A percentile compares a stretch with the other conserved stretches of the same genome.
Conservation (phyloP, 305 asterid species). For the Fraxinus latifolia region DNA sequence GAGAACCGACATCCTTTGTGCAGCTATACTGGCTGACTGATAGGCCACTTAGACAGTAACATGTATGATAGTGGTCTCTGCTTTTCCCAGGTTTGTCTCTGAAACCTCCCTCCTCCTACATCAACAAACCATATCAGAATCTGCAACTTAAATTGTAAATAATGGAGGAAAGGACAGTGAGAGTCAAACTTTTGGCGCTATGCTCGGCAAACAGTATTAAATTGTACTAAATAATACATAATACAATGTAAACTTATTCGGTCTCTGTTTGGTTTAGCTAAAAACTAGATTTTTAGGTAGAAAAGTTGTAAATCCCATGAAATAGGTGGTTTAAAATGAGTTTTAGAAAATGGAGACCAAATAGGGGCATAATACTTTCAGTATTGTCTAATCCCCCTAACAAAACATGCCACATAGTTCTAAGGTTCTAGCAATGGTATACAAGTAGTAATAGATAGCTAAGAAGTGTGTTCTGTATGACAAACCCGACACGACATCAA, state of each 20-base stretch:
- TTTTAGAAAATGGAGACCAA: not conserved
- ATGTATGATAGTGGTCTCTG: constrained; percentile 87
- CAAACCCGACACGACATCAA: not conserved
- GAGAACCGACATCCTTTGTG: constrained; percentile 38
- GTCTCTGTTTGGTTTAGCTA: not conserved
- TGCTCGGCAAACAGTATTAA: not conserved
- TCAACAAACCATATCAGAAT: constrained; percentile 20
- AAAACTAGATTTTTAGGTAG: not conserved
- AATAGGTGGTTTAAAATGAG: not conserved
- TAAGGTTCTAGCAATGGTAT: not conserved
- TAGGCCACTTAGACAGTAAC: constrained; percentile 88
- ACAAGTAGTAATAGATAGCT: not conserved
- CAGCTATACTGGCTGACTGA: constrained; percentile 64
- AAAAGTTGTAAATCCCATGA: not conserved
- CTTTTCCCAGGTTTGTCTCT: constrained; percentile 90
- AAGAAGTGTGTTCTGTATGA: not conserved
- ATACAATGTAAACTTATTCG: not conserved
- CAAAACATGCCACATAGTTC: not conserved
- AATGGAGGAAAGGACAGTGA: not conserved
- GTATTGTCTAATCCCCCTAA: not conserved
- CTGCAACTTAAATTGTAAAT: not conserved
- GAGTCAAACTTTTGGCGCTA: not conserved
- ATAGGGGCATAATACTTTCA: not conserved
- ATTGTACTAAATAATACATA: not conserved
- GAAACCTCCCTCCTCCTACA: constrained; percentile 88